These are phyloP conservation scores for Gynostemma pentaphyllum DNA, from an alignment of 306 rosid species.

Conservation along the genomic window DNA sequence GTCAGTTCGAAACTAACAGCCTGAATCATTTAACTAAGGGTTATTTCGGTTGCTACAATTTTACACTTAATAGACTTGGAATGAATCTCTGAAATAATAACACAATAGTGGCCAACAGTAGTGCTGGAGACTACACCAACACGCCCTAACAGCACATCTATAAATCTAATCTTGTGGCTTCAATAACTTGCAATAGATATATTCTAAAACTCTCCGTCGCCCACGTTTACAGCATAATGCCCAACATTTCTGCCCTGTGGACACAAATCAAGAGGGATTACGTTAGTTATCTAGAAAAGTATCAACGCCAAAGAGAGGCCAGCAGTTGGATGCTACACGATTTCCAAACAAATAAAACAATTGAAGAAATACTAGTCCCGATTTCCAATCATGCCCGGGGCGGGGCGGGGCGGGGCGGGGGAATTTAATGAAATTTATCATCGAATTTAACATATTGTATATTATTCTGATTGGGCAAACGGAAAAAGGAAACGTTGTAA, in stretches of 20 bases:
- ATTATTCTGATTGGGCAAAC: not conserved
- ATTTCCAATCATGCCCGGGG: no score
- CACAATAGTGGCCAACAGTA: not conserved
- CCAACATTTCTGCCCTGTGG: slow-evolving; percentile 71
- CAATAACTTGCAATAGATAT: not conserved
- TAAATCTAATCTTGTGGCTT: slow-evolving; percentile 4
- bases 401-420: no score
- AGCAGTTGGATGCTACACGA: no score
- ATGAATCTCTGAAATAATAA: not conserved
- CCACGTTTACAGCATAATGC: slow-evolving; percentile 47
- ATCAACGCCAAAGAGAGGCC: no score
- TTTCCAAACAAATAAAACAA: not conserved
- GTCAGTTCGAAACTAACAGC: not conserved
- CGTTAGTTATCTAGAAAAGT: no score
- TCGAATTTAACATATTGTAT: not conserved
- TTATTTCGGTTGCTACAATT: not conserved
- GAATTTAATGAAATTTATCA: not conserved
- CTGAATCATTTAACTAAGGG: not conserved
- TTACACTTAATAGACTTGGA: not conserved
- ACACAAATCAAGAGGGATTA: not conserved
- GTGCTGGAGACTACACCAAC: not conserved
- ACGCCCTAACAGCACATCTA: not conserved
- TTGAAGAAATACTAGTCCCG: not conserved
- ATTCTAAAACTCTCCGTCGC: slow-evolving; percentile 32
- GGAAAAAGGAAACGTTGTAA: not conserved